Evolutionary conservation across 2,329 filamentous ascomycete species (phyloP), one percentile per base, ranked within the genome.

Genomic region (Anthostomella pinea): DNA sequence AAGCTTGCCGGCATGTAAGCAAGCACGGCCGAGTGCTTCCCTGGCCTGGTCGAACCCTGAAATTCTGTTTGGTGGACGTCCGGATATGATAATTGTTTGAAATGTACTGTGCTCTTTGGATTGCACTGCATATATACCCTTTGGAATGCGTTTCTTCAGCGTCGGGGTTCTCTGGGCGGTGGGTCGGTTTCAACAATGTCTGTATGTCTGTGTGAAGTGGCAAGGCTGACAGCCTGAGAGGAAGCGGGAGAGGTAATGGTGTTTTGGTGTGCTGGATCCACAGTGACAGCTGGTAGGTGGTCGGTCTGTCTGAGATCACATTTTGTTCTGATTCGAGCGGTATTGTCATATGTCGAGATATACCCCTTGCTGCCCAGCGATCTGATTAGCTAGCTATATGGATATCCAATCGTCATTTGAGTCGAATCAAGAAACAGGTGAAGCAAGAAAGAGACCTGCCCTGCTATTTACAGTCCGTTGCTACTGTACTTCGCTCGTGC

Each of bases 1-100:
- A 78, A 77, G 63, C 57, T 77, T 34, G 70, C 69, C 5, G 67
- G 68, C 23, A 38, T 37, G 16, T 54, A 22, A 46, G 35, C 27
- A n/a, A 6, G 18, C 11, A 15, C 13, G 18, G 11, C 10, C 26
- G 11, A 25, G 10, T n/a, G 18, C 23, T 6, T 28, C 22, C 9
- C 8, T 24, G 22, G 17, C 30, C 31, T 33, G 13, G n/a, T n/a
- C n/a, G n/a, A n/a, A n/a, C n/a, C n/a, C n/a, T n/a, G n/a, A n/a
- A n/a, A n/a, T n/a, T n/a, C n/a, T 27, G 20, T 22, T 33, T 17
- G 19, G 25, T 17, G 10, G 23, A 23, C 18, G 26, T 19, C 16
- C 26, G n/a, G 32, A 19, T 41, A 22, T 10, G 17, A 30, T 13
- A 16, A n/a, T n/a, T n/a, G n/a, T n/a, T n/a, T n/a, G n/a, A n/a